A percentile compares a stretch with the other conserved stretches of the same genome.
These are phyloP conservation scores for Eucalyptus cloeziana DNA, from an alignment of 345 rosid genomes.

Conservation along the genomic window DNA sequence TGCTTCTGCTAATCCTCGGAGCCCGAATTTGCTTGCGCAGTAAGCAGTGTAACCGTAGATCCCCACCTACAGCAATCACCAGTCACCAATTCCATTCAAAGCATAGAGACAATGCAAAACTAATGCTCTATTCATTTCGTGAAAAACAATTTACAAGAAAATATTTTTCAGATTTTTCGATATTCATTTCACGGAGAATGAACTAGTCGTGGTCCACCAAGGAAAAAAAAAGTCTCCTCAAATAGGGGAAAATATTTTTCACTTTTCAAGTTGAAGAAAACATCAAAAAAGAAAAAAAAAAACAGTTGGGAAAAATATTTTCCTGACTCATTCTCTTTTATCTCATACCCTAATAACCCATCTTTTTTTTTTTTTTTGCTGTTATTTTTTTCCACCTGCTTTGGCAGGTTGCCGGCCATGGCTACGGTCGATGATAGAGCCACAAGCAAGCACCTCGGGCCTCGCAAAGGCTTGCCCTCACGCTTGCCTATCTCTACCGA, in stretches of 20 bases:
- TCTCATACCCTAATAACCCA: fast-evolving
- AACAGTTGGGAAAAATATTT: too few species aligned
- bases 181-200: fast-evolving
- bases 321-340: fast-evolving
- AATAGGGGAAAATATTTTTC: fast-evolving
- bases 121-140: too few species aligned
- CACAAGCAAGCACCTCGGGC: too few species aligned
- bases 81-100: neutral
- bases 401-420: fast-evolving
- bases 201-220: fast-evolving
- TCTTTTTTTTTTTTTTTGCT: too few species aligned
- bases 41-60: conserved; percentile 31
- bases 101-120: neutral
- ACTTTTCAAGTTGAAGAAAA: too few species aligned
- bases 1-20: neutral
- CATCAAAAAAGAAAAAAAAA: too few species aligned
- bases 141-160: fast-evolving
- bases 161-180: too few species aligned
- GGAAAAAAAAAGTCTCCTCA: too few species aligned
- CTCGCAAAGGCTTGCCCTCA: fast-evolving
- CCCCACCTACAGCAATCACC: conserved; percentile 38
- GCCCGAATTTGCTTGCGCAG: neutral
- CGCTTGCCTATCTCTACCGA: too few species aligned
- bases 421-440: fast-evolving
- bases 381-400: too few species aligned